Evolutionary conservation across 345 rosid genomes (phyloP), one percentile per base, ranked within the genome.

Genomic region (Lepidium didymum): DNA sequence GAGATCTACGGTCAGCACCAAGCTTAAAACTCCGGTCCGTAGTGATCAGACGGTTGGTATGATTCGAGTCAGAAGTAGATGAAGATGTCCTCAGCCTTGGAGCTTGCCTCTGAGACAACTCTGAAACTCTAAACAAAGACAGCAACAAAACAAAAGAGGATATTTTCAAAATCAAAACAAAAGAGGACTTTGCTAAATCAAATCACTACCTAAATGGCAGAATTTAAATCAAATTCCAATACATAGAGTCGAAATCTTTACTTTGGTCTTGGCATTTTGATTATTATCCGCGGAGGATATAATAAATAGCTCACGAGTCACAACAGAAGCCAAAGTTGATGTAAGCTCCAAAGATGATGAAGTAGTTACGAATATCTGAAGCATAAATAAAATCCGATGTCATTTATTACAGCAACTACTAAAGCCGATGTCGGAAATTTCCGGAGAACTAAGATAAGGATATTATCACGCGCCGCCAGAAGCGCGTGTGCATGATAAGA

Each of bases 231-330:
- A 44, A 13, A 43, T 31, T 49, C 4, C n/a, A 4, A 50, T 7
- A 57, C 16, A 18, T n/a, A 15, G 37, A 67, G 53, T 44, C 16
- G 29, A 29, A 44, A 59, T 31, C 7, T 77, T 76, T 54, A 93
- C 97, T 96, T 90, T 75, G 92, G 84, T 80, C 89, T 82, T 25
- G 89, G 92, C 98, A 90, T 90, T 53, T 80, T 72, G 34, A 16
- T 25, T 25, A 10, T 56, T 45, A 5, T 31, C 37, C 35, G 13
- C 35, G 13, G 56, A 58, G 21, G 21, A 53, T 27, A 15, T 16
- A 43, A 25, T n/a, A n/a, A n/a, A n/a, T 29, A 29, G 33, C 7
- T 29, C 33, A n/a, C n/a, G n/a, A n/a, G n/a, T n/a, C n/a, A 14
- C 57, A 54, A 59, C 41, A 15, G 57, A 49, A 47, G 40, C 73